Conservation (phyloP, 169 alveolate genomes). For the Plasmodium coatneyi region DNA sequence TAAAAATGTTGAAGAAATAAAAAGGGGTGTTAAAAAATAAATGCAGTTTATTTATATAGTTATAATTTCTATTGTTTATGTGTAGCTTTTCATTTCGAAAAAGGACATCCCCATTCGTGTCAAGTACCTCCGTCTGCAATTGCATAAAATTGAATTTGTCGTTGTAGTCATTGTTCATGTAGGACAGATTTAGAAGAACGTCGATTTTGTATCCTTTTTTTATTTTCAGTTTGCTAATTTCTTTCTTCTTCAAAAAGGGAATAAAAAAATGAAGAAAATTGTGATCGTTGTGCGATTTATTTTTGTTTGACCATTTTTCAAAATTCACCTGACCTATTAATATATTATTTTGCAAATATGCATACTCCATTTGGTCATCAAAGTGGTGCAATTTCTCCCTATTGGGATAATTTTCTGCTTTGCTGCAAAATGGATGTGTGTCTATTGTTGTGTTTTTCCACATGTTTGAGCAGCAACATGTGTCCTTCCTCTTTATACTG, state of each 20-base stretch:
- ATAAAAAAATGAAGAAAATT: slow-evolving; percentile 7
- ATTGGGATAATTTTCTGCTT: not conserved
- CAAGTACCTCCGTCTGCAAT: slow-evolving; percentile 31
- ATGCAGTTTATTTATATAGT: slow-evolving; percentile 54
- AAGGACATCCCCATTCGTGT: not conserved
- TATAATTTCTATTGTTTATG: slow-evolving; percentile 45
- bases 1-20: slow-evolving; percentile 45
- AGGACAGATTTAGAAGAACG: slow-evolving; percentile 35
- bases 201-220: slow-evolving; percentile 63
- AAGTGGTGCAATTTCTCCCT: slow-evolving; percentile 11
- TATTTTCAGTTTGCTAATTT: slow-evolving; percentile 16
- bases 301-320: slow-evolving; percentile 4
- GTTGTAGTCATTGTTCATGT: slow-evolving; percentile 47
- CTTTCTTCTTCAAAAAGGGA: slow-evolving; percentile 21
- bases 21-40: slow-evolving; percentile 60
- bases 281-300: not conserved
- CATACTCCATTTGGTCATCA: slow-evolving; percentile 13
- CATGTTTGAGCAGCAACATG: slow-evolving; percentile 19
- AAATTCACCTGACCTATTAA: slow-evolving; percentile 55
- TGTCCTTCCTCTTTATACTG: slow-evolving; percentile 9
- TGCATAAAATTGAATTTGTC: slow-evolving; percentile 52
- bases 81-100: slow-evolving; percentile 53
- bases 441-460: slow-evolving; percentile 1
- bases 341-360: slow-evolving; percentile 37
- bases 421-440: not conserved